These are phyloP conservation scores for Dryadomyces quercus-mongolicae DNA, from an alignment of 2,329 filamentous ascomycete genomes.

Conservation along the genomic window DNA sequence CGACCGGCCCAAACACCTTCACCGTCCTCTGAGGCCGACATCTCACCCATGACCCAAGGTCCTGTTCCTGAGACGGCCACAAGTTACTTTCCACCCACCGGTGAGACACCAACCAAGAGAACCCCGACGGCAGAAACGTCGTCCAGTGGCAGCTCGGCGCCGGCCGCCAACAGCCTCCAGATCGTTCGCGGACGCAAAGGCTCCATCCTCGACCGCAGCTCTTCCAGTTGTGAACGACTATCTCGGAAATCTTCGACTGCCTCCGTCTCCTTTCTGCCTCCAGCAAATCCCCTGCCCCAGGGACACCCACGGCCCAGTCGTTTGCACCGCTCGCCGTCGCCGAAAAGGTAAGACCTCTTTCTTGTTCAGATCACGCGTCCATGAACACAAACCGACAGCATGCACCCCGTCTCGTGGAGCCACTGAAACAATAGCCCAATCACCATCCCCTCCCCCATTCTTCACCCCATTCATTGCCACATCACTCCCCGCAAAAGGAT, in stretches of 20 bases:
- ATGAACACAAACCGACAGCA: too few relatives aligned
- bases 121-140: neutral
- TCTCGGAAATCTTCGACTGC: slow-evolving; percentile 34
- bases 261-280: slow-evolving; percentile 34
- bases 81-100: slow-evolving; percentile 16
- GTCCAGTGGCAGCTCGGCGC: neutral
- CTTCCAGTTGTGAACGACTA: slow-evolving; percentile 21
- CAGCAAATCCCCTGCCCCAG: slow-evolving; percentile 33
- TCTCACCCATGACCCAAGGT: slow-evolving; percentile 27
- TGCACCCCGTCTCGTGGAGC: neutral
- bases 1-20: neutral
- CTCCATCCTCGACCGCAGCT: slow-evolving; percentile 8
- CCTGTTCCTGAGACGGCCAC: slow-evolving; percentile 11
- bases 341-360: slow-evolving; percentile 30
- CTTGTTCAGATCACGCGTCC: neutral
- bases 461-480: too few relatives aligned
- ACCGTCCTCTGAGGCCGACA: slow-evolving; percentile 7
- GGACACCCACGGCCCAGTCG: slow-evolving; percentile 32
- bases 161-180: neutral
- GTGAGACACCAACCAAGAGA: neutral
- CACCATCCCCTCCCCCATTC: neutral
- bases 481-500: too few relatives aligned
- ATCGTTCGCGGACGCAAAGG: neutral
- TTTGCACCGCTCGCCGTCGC: slow-evolving; percentile 32
- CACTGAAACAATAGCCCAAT: neutral